Evolutionary conservation across 1,284 basidiomycete genomes (phyloP), one percentile per base, ranked within the genome.

Genomic region (Mycosarcoma maydis): DNA sequence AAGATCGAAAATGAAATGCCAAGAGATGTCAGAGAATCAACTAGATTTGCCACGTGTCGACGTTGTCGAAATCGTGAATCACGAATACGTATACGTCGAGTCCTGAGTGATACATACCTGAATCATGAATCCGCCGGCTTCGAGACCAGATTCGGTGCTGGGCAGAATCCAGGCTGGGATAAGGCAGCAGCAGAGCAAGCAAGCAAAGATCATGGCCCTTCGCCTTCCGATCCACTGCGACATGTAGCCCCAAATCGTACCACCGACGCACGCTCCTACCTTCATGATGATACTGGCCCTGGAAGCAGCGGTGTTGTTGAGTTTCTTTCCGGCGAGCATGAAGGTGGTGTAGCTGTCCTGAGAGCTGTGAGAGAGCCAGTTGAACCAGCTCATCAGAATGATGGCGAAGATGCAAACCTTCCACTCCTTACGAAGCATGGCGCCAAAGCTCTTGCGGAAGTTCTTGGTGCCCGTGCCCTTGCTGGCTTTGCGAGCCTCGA

Each of bases 111-210:
- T 19, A 59, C 57, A 39, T 59, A 61, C 61, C 54, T 76, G 74
- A 43, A 75, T 54, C 30, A 65, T 36, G 45, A 76, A 76, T 17
- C 62, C 72, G 19, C 66, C 69, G 22, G 70, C 72, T n/a, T 60
- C 66, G 40, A 76, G 62, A 17, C 69, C 73, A 14, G 29, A 30
- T 27, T 62, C 56, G 47, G 56, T 48, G 26, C n/a, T 56, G 24
- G 74, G 74, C 24, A 76, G 52, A n/a, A 76, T 43, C 72, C 74
- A 76, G 32, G 74, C 72, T 36, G 74, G 74, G 24, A 76, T 75
- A 13, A 76, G 43, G 24, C 38, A 43, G 51, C 69, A 60, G 49
- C 49, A 65, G 30, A 52, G 4, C 16, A 75, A 7, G 32, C 51
- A 54, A 20, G 60, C 48, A 16, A 76, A 2, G 52, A 66, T 54